These are phyloP conservation scores for Leptographium lundbergii DNA, from an alignment of 2,329 filamentous ascomycete species.

Conservation along the genomic window DNA sequence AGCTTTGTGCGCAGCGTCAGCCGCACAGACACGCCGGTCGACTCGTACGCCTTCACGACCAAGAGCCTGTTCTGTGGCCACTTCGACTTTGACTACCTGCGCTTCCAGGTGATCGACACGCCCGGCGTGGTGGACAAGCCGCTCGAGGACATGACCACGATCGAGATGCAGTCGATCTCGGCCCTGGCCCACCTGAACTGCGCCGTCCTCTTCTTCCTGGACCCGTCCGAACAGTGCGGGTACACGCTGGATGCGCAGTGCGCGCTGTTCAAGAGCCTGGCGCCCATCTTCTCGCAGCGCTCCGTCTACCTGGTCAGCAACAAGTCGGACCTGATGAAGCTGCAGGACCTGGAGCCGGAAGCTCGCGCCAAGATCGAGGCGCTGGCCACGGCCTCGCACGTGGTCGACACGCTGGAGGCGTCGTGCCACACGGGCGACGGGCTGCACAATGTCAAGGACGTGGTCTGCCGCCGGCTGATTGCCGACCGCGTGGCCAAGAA, in stretches of 20 bases:
- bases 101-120: constrained; percentile 80
- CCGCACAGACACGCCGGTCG: constrained; percentile 88
- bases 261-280: constrained; percentile 90
- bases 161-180: constrained; percentile 98
- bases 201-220: constrained; percentile 96
- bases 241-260: constrained; percentile 91
- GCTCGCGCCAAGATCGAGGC: constrained; percentile 41
- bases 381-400: constrained; percentile 39
- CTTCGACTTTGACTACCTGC: constrained; percentile 90
- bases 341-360: constrained; percentile 73
- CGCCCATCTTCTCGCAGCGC: constrained; percentile 94
- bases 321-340: constrained; percentile 88
- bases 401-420: constrained; percentile 84
- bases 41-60: constrained; percentile 92
- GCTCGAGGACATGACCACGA: constrained; percentile 98
- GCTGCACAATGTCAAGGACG: constrained; percentile 89
- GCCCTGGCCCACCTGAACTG: constrained; percentile 94
- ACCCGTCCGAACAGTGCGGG: constrained; percentile 90
- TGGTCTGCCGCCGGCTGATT: constrained; percentile 83
- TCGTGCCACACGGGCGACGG: constrained; percentile 94
- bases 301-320: constrained; percentile 94
- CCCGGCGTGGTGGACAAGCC: constrained; percentile 97
- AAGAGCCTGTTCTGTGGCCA: constrained; percentile 96
- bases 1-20: constrained; percentile 90
- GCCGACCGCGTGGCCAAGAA: constrained; percentile 92